Percentiles rank a stretch among this genome's conserved stretches.
phyloP scores from a whole-genome alignment of 2,329 filamentous ascomycete species.

The Colletotrichum sidae region DNA sequence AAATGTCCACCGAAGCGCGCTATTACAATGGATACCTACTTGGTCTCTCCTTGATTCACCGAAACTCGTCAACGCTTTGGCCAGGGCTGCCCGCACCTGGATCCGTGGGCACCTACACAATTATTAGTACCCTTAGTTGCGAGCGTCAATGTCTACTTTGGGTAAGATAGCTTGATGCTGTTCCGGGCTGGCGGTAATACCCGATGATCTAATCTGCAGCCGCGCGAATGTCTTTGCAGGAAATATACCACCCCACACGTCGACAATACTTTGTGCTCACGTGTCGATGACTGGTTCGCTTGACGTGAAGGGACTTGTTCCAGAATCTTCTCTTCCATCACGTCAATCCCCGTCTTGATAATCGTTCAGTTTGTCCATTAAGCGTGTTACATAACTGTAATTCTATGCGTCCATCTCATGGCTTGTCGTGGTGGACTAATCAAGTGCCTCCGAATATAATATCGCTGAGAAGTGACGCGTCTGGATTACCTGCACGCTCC shows the following conservation, averaged over 20 bases:
- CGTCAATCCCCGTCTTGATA: neutral
- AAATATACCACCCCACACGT: slow-evolving; percentile 14
- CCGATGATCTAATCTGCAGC: slow-evolving; percentile 18
- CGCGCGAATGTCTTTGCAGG: slow-evolving; percentile 33
- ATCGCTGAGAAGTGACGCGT: too few species aligned
- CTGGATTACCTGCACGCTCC: too few species aligned
- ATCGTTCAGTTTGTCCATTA: too few species aligned
- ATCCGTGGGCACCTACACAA: neutral
- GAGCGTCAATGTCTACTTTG: neutral
- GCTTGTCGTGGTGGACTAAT: too few species aligned
- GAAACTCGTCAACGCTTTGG: neutral
- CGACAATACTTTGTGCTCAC: slow-evolving; percentile 14
- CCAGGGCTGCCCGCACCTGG: slow-evolving; percentile 1
- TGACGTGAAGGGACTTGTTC: neutral
- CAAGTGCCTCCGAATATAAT: too few species aligned
- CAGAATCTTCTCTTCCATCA: slow-evolving; percentile 1
- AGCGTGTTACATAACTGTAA: too few species aligned
- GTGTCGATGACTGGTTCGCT: slow-evolving; percentile 9
- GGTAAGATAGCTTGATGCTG: neutral
- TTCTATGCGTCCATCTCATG: too few species aligned
- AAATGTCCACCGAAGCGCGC: slow-evolving; percentile 29
- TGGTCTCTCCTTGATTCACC: neutral
- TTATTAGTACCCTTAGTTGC: too few species aligned
- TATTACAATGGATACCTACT: slow-evolving; percentile 1
- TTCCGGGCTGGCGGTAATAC: slow-evolving; percentile 17